Evolutionary conservation across 179 eudicot species (phyloP).

Genomic region (Spinacia oleracea): DNA sequence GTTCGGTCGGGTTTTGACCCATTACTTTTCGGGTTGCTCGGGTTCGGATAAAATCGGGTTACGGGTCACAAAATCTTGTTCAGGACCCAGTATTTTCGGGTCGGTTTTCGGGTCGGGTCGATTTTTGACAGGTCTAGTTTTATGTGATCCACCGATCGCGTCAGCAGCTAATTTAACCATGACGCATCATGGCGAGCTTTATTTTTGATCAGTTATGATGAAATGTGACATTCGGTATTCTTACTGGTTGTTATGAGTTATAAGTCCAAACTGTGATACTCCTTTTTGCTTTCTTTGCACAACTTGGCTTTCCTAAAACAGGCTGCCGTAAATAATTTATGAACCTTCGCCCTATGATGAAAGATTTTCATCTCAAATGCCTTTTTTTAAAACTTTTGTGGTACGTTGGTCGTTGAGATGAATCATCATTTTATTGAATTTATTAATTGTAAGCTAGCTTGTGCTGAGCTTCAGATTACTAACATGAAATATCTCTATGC

Average conservation of each 20-base stretch:
- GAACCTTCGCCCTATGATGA: not conserved
- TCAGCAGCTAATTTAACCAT: not conserved
- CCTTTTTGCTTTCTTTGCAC: not conserved
- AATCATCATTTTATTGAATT: not conserved
- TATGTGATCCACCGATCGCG: not conserved
- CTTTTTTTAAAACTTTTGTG: not conserved
- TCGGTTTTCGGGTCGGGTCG: too few relatives aligned
- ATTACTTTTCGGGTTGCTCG: too few relatives aligned
- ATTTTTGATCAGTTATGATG: not conserved
- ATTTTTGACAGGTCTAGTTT: too few relatives aligned
- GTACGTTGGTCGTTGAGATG: not conserved
- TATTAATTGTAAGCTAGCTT: not conserved
- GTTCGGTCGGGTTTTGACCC: too few relatives aligned
- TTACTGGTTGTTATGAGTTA: not conserved
- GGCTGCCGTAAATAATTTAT: not conserved
- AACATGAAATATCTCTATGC: not conserved
- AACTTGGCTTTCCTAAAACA: not conserved
- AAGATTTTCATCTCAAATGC: not conserved
- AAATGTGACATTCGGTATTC: not conserved
- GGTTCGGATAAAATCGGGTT: too few relatives aligned
- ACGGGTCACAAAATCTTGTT: too few relatives aligned
- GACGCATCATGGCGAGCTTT: not conserved
- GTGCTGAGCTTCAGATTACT: not conserved
- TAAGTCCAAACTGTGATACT: not conserved
- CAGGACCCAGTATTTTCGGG: too few relatives aligned